Conservation (phyloP, 2,329 filamentous ascomycete species). For the Dactylellina parvicollis region DNA sequence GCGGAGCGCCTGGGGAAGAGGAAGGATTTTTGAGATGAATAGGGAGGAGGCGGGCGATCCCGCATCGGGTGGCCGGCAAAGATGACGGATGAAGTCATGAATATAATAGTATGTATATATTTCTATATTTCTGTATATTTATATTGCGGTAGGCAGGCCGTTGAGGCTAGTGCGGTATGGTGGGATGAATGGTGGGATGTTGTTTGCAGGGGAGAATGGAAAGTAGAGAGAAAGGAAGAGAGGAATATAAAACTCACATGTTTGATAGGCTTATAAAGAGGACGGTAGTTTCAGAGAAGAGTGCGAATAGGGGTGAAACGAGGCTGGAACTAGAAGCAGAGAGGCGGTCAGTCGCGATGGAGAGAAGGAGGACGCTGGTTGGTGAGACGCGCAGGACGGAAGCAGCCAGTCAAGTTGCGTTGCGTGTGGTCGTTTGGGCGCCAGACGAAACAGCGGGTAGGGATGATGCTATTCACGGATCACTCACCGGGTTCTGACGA, state of each 20-base stretch:
- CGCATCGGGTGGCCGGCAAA: background rate
- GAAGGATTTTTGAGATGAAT: conserved; percentile 30
- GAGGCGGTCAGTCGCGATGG: conserved; percentile 12
- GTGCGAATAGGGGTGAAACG: conserved; percentile 17
- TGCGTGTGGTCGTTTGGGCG: conserved; percentile 16
- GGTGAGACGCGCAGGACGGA: background rate
- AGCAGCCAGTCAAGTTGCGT: conserved; percentile 27
- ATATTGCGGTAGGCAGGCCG: too few relatives aligned
- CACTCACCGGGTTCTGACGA: conserved; percentile 13
- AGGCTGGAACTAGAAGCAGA: conserved; percentile 42
- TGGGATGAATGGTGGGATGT: background rate
- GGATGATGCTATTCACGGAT: background rate
- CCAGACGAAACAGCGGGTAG: conserved; percentile 28
- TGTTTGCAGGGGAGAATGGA: background rate
- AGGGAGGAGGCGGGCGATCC: conserved; percentile 25
- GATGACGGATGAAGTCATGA: conserved; percentile 13
- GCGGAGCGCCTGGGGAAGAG: conserved; percentile 28
- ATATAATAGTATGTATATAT: too few relatives aligned
- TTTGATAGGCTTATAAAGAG: conserved; percentile 28
- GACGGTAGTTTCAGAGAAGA: background rate
- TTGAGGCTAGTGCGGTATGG: background rate
- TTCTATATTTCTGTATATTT: too few relatives aligned
- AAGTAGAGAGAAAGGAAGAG: conserved; percentile 1
- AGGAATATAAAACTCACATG: conserved; percentile 34
- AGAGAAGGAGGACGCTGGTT: conserved; percentile 5